A percentile compares a stretch with the other conserved stretches of the same genome.
phyloP scores from a whole-genome alignment of 495 filamentous ascomycete species.

The Penicillium atrosanguineum region DNA sequence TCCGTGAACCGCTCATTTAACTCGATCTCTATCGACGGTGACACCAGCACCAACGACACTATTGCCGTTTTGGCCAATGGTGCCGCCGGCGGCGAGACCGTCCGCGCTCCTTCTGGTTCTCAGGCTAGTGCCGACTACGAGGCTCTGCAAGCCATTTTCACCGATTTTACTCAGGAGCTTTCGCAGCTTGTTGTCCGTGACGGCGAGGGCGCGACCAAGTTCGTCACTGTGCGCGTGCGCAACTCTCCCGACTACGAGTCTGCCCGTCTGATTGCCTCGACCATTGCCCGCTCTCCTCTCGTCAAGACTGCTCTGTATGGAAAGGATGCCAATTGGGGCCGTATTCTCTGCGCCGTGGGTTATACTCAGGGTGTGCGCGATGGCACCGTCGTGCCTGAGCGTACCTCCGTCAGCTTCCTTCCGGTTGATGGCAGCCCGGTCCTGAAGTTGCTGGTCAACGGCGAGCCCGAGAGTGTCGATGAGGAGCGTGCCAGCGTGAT shows the following conservation, averaged over 20 bases:
- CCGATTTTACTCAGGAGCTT: conserved; percentile 74
- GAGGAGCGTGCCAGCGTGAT: conserved; percentile 83
- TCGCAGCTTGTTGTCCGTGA: conserved; percentile 93
- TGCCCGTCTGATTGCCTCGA: conserved; percentile 70
- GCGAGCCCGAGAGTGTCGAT: conserved; percentile 91
- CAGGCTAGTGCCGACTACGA: conserved; percentile 59
- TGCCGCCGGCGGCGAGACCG: conserved; percentile 68
- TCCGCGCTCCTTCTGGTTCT: conserved; percentile 41
- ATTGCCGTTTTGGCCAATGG: conserved; percentile 93
- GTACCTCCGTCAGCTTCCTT: conserved; percentile 88
- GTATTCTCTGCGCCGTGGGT: conserved; percentile 91
- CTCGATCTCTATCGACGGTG: conserved; percentile 93
- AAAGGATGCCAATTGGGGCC: conserved; percentile 97
- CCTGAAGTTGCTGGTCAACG: conserved; percentile 81
- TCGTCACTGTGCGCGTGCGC: conserved; percentile 85
- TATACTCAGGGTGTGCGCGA: conserved; percentile 71
- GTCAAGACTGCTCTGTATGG: conserved; percentile 98
- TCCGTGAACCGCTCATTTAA: conserved; percentile 90
- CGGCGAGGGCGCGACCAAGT: conserved; percentile 97
- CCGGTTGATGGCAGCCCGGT: conserved; percentile 78
- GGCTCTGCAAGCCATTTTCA: conserved; percentile 66
- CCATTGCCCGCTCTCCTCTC: conserved; percentile 89
- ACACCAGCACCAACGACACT: conserved; percentile 97
- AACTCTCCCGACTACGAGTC: conserved; percentile 66
- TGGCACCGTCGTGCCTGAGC: conserved; percentile 69